These are phyloP conservation scores for Emergomyces orientalis DNA, from an alignment of 2,329 filamentous ascomycete species.

Conservation along the genomic window DNA sequence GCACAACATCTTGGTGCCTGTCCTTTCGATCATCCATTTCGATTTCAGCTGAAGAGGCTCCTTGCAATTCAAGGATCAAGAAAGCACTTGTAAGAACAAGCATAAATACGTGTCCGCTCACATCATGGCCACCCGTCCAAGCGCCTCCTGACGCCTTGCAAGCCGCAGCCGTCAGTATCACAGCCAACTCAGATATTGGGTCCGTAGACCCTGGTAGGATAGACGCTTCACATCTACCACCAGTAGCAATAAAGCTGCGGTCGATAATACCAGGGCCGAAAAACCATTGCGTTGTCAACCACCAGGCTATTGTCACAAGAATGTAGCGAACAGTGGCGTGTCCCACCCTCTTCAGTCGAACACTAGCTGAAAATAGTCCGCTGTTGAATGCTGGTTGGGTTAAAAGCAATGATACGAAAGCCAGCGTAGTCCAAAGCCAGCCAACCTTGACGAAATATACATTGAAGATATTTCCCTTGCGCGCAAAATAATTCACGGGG, in stretches of 20 bases:
- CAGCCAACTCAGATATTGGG: slow-evolving; percentile 32
- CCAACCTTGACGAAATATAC: slow-evolving; percentile 87
- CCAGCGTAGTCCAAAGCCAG: slow-evolving; percentile 80
- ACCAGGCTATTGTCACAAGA: slow-evolving; percentile 68
- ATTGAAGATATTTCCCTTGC: slow-evolving; percentile 90
- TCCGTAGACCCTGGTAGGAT: slow-evolving; percentile 23
- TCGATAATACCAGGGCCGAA: slow-evolving; percentile 89
- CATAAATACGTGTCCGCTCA: slow-evolving; percentile 90
- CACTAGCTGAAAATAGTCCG: slow-evolving; percentile 29
- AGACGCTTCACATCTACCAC: slow-evolving; percentile 63
- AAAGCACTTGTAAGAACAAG: slow-evolving; percentile 76
- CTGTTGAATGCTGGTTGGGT: slow-evolving; percentile 53
- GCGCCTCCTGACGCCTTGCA: slow-evolving; percentile 74
- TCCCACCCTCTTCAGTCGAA: slow-evolving; percentile 38
- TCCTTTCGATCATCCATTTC: slow-evolving; percentile 39
- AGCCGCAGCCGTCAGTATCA: slow-evolving; percentile 61
- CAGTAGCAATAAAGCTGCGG: slow-evolving; percentile 77
- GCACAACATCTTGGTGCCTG: slow-evolving; percentile 29
- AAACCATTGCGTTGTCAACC: slow-evolving; percentile 89
- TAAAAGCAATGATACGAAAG: slow-evolving; percentile 60
- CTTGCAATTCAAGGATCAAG: slow-evolving; percentile 68
- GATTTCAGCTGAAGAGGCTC: slow-evolving; percentile 58
- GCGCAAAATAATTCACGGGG: slow-evolving; percentile 66
- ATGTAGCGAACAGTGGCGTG: slow-evolving; percentile 60
- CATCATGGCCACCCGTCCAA: slow-evolving; percentile 93